A percentile compares a stretch with the other conserved stretches of the same genome.
These are phyloP conservation scores for Mrakia gelida DNA, from an alignment of 768 basidiomycete genomes.

Conservation along the genomic window DNA sequence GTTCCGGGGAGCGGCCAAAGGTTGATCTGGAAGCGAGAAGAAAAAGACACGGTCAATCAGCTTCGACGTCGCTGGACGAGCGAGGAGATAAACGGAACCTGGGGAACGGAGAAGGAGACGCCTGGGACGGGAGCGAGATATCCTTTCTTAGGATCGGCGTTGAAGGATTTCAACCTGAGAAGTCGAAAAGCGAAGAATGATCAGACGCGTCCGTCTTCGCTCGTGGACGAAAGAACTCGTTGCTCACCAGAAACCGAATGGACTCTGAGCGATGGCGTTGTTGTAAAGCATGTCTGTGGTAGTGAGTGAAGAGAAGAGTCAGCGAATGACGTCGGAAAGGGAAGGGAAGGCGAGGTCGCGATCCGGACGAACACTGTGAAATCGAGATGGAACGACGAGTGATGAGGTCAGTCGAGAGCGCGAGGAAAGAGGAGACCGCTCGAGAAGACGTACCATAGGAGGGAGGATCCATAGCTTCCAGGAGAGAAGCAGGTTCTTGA, in stretches of 20 bases:
- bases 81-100: not conserved
- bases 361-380: not conserved
- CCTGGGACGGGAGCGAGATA: constrained; percentile 20
- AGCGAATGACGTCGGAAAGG: no score
- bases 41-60: no score
- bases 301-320: not conserved
- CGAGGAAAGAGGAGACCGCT: not conserved
- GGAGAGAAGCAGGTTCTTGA: not conserved
- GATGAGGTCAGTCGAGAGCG: no score
- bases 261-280: constrained; percentile 14
- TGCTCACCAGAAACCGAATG: constrained; percentile 16
- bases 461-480: constrained; percentile 15
- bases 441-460: not conserved
- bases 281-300: not conserved
- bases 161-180: constrained; percentile 1
- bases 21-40: not conserved
- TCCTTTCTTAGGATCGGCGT: not conserved
- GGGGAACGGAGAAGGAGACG: not conserved
- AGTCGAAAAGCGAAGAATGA: not conserved
- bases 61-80: no score
- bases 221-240: not conserved
- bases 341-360: not conserved
- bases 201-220: not conserved
- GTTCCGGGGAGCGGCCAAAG: constrained; percentile 12
- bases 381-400: no score